Base-by-base conservation (phyloP, 1,284 basidiomycete genomes). In the Puccinia brachypodii region DNA sequence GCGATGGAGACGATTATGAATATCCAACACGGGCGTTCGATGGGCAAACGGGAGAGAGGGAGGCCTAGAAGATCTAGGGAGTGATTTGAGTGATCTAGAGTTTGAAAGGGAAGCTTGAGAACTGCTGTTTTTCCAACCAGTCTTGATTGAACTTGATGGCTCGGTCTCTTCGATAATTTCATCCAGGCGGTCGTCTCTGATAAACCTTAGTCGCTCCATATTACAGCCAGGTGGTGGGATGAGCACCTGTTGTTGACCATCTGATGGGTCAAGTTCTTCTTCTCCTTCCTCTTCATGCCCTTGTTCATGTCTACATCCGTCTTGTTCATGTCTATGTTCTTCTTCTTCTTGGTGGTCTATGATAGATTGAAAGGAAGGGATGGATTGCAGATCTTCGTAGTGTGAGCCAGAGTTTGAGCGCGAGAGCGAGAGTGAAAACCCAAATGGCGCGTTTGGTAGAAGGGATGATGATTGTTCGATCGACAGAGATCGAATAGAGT, bases 41-140 rank as follows among this genome's bases (percentile, higher is more conserved):
- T 81, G 79, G 8, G 79, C 79, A 56, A 81, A 81, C 25, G 79
- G 71, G 40, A 81, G 50, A 31, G 79, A 81, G 74, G 79, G 79
- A 11, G 71, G 71, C 8, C 33, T 62, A 25, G 38, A 64, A 58
- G 79, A 81, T 60, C 79, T 66, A 56, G 58, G 28, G 28, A 64
- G 58, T n/a, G 79, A 81, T 64, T 42, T 58, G 28, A 64, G 58
- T n/a, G 79, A 81, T 64, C 58, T 58, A 38, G 25, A 53, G 66
- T 68, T 69, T 40, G 33, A 33, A 66, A 40, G 31, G 4, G 62
- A 76, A 36, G 58, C 44, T 38, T 47, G 58, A 11, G 60, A 76
- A 28, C 50, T 31, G 22, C 25, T 76, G n/a, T 76, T 31, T n/a
- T 76, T 76, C 42, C 58, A 62, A 66, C 58, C 40, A 47, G 40